Base-by-base conservation (phyloP, 2,329 filamentous ascomycete species). In the Epicoccum nigrum region DNA sequence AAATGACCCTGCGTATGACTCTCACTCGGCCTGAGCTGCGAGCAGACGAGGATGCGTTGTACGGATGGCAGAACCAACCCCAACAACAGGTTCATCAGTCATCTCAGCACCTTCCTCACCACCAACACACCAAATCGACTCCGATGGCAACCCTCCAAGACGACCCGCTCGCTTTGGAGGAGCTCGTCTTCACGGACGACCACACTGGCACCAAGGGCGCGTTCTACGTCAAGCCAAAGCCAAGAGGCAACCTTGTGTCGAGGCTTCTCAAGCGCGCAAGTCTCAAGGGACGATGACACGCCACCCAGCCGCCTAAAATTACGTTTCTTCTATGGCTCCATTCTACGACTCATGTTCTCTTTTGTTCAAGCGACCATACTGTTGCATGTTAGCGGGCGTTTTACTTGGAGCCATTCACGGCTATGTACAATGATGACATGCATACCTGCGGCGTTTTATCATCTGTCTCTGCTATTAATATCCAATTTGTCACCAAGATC, bases 1-100 rank as follows among this genome's bases (percentile, higher is more conserved):
- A 97, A 72, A 97, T 97, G 92, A 97, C 94, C 2, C 76, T 97
- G 40, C 89, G 92, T 40, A 96, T 97, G 92, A 97, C 93, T 0
- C 81, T 97, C 46, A 97, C 94, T 3, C 82, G 92, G 38, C 90
- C 92, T 0, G 93, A 97, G 69, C 81, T 97, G 39, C 86, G 92
- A 33, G 86, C 87, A 4, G 81, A 86, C 56, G 88, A 93, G 55
- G 84, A 87, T 9, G 81, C 86, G 54, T 80, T 90, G 13, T 90
- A 92, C 63, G 85, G 85, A 33, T 89, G 86, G 85, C 83, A 87
- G 64, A 32, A 37, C 13, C 37, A 39, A 23, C 12, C 28, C 3
- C 47, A 45, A 16, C 41, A 45, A 16, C 47, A 45, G 35, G 41
- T 39, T 17, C 47, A 39, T 25, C 23, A 25, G 6, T 27, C 23